Evolutionary conservation across 1,284 basidiomycete genomes (phyloP).

Genomic region (Cutaneotrichosporon daszewskae): DNA sequence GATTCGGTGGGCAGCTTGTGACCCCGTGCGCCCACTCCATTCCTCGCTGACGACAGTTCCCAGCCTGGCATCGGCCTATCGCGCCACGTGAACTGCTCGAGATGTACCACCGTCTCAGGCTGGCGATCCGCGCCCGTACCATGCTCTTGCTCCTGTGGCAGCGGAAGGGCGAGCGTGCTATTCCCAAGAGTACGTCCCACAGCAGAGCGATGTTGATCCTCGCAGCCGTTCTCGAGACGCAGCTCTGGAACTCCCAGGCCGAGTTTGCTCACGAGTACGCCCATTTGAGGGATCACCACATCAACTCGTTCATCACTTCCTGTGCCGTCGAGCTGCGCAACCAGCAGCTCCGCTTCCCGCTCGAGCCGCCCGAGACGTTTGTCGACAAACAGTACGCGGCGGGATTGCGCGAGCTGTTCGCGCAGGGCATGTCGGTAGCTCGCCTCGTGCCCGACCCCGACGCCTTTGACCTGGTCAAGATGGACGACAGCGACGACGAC

Average conservation of each 20-base stretch:
- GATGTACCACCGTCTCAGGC: constrained; percentile 1
- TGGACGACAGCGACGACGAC: too few relatives aligned
- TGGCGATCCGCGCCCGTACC: neutral
- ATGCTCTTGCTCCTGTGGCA: neutral
- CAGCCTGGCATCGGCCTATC: neutral
- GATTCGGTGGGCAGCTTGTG: neutral
- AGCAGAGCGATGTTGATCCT: neutral
- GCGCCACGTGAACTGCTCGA: neutral
- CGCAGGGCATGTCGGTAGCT: too few relatives aligned
- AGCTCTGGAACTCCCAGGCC: neutral
- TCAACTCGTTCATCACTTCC: neutral
- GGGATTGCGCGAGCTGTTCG: too few relatives aligned
- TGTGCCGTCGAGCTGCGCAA: neutral
- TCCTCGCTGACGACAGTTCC: neutral
- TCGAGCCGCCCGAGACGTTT: neutral
- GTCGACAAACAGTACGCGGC: too few relatives aligned
- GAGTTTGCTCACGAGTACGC: too few relatives aligned
- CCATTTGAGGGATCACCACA: too few relatives aligned
- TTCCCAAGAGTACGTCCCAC: neutral
- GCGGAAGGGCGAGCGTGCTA: neutral
- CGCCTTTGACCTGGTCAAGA: too few relatives aligned
- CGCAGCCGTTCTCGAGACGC: neutral
- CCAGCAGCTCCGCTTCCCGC: neutral
- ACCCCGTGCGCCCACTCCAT: neutral
- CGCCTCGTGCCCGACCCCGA: too few relatives aligned